A percentile compares a stretch with the other conserved stretches of the same genome.
Evolutionary conservation across 352 stramenopile genomes (phyloP).

Genomic region (Elongisporangium prolatum): DNA sequence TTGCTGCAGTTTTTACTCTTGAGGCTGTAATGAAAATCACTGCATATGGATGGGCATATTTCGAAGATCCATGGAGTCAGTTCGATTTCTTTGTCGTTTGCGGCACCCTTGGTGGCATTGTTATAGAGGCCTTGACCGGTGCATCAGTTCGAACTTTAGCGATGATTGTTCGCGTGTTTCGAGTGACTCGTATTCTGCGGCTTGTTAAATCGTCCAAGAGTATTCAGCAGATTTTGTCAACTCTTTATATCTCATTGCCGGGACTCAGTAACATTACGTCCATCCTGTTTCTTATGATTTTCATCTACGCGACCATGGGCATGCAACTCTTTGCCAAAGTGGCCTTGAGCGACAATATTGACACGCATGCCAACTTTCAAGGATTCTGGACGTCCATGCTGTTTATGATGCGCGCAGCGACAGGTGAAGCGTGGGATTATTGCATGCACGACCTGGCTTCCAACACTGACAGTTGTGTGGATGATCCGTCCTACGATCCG

Average conservation of each 20-base stretch:
- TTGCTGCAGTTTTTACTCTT: constrained; percentile 84
- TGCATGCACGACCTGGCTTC: constrained; percentile 87
- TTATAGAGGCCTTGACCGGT: constrained; percentile 53
- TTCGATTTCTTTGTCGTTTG: constrained; percentile 87
- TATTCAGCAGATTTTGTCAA: constrained; percentile 87
- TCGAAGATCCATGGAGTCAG: constrained; percentile 83
- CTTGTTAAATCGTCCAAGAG: constrained; percentile 85
- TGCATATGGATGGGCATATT: constrained; percentile 77
- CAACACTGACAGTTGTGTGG: constrained; percentile 35
- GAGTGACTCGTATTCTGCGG: constrained; percentile 83
- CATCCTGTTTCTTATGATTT: constrained; percentile 91
- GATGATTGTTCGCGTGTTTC: constrained; percentile 88
- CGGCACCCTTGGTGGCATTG: constrained; percentile 53
- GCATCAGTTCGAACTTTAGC: constrained; percentile 66
- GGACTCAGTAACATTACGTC: constrained; percentile 89
- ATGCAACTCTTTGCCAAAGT: constrained; percentile 92
- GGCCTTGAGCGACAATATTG: constrained; percentile 58
- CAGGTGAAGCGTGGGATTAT: constrained; percentile 92
- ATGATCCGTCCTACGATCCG: constrained; percentile 56
- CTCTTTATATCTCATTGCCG: constrained; percentile 88
- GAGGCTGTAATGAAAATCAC: constrained; percentile 88
- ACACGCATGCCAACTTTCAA: constrained; percentile 91
- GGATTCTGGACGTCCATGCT: constrained; percentile 88
- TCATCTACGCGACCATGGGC: constrained; percentile 92
- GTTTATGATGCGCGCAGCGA: constrained; percentile 87